These are phyloP conservation scores for Cardamine chenopodiifolia DNA, from an alignment of 345 rosid species.

Conservation along the genomic window DNA sequence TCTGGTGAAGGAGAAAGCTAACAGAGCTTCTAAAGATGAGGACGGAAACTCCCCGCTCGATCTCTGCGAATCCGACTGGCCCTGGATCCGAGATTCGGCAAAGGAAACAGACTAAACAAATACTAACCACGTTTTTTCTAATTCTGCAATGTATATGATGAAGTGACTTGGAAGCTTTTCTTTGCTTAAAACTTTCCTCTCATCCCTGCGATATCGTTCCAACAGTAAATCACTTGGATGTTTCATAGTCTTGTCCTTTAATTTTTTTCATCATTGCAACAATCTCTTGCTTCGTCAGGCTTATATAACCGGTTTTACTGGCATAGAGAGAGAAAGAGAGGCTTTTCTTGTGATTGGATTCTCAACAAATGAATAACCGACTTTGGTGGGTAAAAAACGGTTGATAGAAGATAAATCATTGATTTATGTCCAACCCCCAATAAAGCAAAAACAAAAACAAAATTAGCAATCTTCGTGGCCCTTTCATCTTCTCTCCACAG, in stretches of 20 bases:
- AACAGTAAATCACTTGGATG: constrained; percentile 30
- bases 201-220: constrained; percentile 14
- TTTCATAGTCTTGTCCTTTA: constrained; percentile 14
- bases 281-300: constrained; percentile 22
- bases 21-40: constrained; percentile 58
- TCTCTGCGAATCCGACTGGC: constrained; percentile 72
- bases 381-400: constrained; percentile 43
- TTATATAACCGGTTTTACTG: constrained; percentile 29
- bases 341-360: constrained; percentile 23
- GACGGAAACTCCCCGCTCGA: constrained; percentile 70
- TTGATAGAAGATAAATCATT: constrained; percentile 19
- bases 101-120: constrained; percentile 37
- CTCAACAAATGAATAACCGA: constrained; percentile 47
- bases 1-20: constrained; percentile 81
- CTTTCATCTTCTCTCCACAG: constrained; percentile 20
- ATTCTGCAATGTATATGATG: constrained; percentile 51
- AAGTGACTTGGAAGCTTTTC: constrained; percentile 33
- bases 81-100: constrained; percentile 54
- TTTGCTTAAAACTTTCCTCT: constrained; percentile 9
- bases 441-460: constrained; percentile 18
- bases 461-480: constrained; percentile 24
- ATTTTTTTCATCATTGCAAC: not conserved
- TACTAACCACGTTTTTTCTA: constrained; percentile 39
- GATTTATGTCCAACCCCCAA: not conserved
- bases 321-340: not conserved